Evolutionary conservation across 2,329 filamentous ascomycete genomes (phyloP).

Genomic region (Xylaria polymorpha): DNA sequence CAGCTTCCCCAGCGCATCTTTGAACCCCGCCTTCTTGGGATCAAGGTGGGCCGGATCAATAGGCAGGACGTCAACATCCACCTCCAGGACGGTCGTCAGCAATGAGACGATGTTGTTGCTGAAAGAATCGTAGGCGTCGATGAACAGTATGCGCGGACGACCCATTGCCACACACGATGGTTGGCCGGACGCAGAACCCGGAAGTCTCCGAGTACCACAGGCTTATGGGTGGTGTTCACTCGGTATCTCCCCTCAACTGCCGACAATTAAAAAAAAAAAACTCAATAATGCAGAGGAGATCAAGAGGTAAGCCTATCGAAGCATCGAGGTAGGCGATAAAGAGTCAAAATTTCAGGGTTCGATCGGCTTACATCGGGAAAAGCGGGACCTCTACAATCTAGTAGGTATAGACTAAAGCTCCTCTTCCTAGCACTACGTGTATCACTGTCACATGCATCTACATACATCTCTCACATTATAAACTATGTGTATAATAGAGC

Average conservation of each 20-base stretch:
- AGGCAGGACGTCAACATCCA: slow-evolving; percentile 75
- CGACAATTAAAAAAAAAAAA: background rate
- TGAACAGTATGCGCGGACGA: slow-evolving; percentile 75
- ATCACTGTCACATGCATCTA: background rate
- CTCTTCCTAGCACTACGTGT: background rate
- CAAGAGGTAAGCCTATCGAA: background rate
- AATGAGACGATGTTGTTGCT: slow-evolving; percentile 93
- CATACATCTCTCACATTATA: background rate
- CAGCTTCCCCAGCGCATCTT: slow-evolving; percentile 60
- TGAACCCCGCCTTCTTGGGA: slow-evolving; percentile 57
- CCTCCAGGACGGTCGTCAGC: slow-evolving; percentile 75
- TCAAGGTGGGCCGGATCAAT: slow-evolving; percentile 72
- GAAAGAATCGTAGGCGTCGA: slow-evolving; percentile 98
- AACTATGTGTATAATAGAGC: background rate
- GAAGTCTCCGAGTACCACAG: background rate
- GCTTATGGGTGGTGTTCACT: background rate
- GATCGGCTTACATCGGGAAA: slow-evolving; percentile 33
- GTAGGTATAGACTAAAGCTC: slow-evolving; percentile 7
- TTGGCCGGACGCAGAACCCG: slow-evolving; percentile 1
- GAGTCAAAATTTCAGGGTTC: slow-evolving; percentile 25
- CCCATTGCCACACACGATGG: slow-evolving; percentile 45
- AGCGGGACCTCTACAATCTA: slow-evolving; percentile 13
- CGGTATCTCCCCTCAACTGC: background rate
- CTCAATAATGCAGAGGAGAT: background rate
- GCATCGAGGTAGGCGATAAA: background rate